Percentiles rank a stretch among this genome's conserved stretches.
These are phyloP conservation scores for Hericium alpestre DNA, from an alignment of 768 basidiomycete species.

Conservation along the genomic window DNA sequence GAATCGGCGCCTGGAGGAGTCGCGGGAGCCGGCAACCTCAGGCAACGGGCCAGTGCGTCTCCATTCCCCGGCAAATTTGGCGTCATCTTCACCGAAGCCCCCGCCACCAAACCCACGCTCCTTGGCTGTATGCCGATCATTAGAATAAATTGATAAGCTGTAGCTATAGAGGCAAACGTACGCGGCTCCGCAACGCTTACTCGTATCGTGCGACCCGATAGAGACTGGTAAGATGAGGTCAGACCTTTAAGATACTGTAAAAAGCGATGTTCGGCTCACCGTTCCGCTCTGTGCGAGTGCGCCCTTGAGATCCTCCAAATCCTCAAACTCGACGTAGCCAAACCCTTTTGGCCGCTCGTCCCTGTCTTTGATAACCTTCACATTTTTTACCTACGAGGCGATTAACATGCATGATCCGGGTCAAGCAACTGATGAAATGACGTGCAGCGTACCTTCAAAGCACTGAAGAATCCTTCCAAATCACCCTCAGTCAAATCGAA, in stretches of 20 bases:
- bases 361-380: slow-evolving; percentile 87
- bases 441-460: slow-evolving; percentile 38
- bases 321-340: slow-evolving; percentile 94
- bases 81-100: slow-evolving; percentile 36
- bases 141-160: not conserved
- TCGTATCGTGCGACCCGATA: slow-evolving; percentile 74
- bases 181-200: slow-evolving; percentile 95
- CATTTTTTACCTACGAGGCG: slow-evolving; percentile 53
- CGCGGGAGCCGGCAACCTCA: slow-evolving; percentile 48
- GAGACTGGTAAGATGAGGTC: slow-evolving; percentile 29
- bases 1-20: slow-evolving; percentile 54
- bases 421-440: not conserved
- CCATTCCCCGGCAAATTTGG: slow-evolving; percentile 81
- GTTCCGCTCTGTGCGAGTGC: slow-evolving; percentile 63
- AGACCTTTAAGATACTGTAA: not conserved
- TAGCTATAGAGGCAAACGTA: slow-evolving; percentile 33
- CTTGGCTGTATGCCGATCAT: slow-evolving; percentile 46
- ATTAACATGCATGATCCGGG: not conserved
- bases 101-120: slow-evolving; percentile 55
- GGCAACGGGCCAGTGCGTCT: slow-evolving; percentile 81
- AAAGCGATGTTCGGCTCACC: slow-evolving; percentile 31
- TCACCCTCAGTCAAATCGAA: slow-evolving; percentile 86
- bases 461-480: slow-evolving; percentile 69
- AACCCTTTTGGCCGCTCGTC: slow-evolving; percentile 97
- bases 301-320: slow-evolving; percentile 75